phyloP scores from a whole-genome alignment of 2,329 filamentous ascomycete genomes.

The Immersiporthe knoxdaviesiana region DNA sequence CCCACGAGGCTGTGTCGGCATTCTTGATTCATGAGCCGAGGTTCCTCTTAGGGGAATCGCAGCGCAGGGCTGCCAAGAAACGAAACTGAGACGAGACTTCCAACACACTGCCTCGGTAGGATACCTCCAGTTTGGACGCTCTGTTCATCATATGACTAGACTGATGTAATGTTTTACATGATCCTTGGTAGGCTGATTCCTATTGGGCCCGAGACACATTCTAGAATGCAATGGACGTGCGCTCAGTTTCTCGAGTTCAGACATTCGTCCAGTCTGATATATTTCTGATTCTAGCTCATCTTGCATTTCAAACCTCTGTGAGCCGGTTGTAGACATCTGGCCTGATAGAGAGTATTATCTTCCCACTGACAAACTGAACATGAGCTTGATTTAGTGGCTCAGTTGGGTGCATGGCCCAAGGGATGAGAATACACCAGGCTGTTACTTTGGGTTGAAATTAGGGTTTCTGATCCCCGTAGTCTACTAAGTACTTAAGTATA shows the following conservation, averaged over 20 bases:
- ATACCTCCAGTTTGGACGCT: neutral
- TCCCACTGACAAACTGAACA: no score
- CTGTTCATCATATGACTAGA: neutral
- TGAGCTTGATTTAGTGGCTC: neutral
- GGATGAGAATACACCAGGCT: no score
- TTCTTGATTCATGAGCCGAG: conserved; percentile 1
- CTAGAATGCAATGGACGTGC: neutral
- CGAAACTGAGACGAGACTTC: neutral
- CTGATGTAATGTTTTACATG: neutral
- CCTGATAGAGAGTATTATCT: no score
- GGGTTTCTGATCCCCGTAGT: no score
- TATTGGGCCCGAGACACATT: neutral
- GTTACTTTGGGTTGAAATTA: no score
- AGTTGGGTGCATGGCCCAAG: neutral
- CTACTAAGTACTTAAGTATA: neutral
- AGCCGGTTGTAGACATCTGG: neutral
- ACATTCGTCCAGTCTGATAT: neutral
- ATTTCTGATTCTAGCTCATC: neutral
- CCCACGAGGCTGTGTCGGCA: neutral
- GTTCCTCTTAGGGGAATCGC: neutral
- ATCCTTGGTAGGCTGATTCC: neutral
- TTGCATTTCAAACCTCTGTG: neutral
- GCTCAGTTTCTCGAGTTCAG: neutral
- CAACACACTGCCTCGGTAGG: neutral
- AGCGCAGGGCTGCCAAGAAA: neutral